Conservation (phyloP, 2,329 filamentous ascomycete genomes). For the Apiospora saccharicola region DNA sequence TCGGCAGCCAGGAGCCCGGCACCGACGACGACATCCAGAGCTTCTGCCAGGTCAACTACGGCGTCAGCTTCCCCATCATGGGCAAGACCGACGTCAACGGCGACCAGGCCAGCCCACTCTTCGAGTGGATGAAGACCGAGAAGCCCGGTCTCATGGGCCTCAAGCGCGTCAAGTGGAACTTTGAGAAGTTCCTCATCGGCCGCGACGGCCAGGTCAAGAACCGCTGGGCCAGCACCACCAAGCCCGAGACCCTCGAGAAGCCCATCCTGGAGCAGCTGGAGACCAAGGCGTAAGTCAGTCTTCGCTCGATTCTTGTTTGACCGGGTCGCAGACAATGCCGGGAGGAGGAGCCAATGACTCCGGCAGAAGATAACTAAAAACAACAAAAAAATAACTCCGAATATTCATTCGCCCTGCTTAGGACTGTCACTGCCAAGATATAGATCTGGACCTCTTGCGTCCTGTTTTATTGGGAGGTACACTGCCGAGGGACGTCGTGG, state of each 20-base stretch:
- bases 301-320: neutral
- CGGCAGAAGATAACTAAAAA: neutral
- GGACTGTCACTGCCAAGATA: constrained; percentile 8
- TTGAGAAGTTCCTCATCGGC: constrained; percentile 95
- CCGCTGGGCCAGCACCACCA: constrained; percentile 87
- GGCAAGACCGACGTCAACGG: constrained; percentile 96
- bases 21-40: constrained; percentile 79
- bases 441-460: neutral
- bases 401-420: neutral
- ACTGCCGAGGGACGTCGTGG: neutral
- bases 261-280: constrained; percentile 78
- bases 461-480: neutral
- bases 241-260: constrained; percentile 82
- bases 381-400: neutral
- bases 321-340: neutral
- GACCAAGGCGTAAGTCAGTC: constrained; percentile 51
- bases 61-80: constrained; percentile 89
- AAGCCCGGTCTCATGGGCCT: constrained; percentile 86
- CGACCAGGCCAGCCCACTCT: constrained; percentile 79
- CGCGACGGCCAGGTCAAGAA: constrained; percentile 85
- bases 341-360: neutral
- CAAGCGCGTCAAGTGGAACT: constrained; percentile 98
- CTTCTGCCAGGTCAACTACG: constrained; percentile 94
- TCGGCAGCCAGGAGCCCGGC: constrained; percentile 88
- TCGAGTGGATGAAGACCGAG: constrained; percentile 75